These are phyloP conservation scores for Venturiaceae sp. DNA, from an alignment of 2,329 filamentous ascomycete species.

Conservation along the genomic window DNA sequence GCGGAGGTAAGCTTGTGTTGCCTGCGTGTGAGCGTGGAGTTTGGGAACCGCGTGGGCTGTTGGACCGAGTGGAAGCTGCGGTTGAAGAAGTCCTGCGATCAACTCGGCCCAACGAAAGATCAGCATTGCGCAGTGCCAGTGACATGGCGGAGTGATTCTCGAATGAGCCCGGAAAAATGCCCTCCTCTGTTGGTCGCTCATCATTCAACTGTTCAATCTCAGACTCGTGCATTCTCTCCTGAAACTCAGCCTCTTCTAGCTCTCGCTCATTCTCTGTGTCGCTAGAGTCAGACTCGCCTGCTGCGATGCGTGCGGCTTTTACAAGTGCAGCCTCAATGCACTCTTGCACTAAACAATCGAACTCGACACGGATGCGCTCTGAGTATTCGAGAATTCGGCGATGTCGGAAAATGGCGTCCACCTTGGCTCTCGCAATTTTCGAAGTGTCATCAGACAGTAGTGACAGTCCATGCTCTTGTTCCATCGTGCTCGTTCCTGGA, in stretches of 20 bases:
- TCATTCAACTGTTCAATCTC: slow-evolving; percentile 30
- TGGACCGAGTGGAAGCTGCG: slow-evolving; percentile 67
- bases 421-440: slow-evolving; percentile 72
- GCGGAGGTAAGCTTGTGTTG: slow-evolving; percentile 42
- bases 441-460: slow-evolving; percentile 86
- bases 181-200: slow-evolving; percentile 39
- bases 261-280: slow-evolving; percentile 17
- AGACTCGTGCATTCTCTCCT: slow-evolving; percentile 36
- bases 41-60: slow-evolving; percentile 80
- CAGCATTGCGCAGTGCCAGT: slow-evolving; percentile 44
- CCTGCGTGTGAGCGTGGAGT: slow-evolving; percentile 78
- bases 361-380: slow-evolving; percentile 89
- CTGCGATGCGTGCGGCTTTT: slow-evolving; percentile 81
- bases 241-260: slow-evolving; percentile 37
- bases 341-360: slow-evolving; percentile 84
- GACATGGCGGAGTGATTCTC: slow-evolving; percentile 48
- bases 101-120: slow-evolving; percentile 18
- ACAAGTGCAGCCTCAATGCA: slow-evolving; percentile 87
- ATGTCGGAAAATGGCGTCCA: slow-evolving; percentile 87
- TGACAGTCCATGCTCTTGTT: slow-evolving; percentile 86
- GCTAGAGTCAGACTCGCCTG: slow-evolving; percentile 73
- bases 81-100: slow-evolving; percentile 49
- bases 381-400: slow-evolving; percentile 91
- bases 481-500: slow-evolving; percentile 78
- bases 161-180: slow-evolving; percentile 49